Evolutionary conservation across 176 grass and related monocot species (phyloP), one percentile per base, ranked within the genome.

Genomic region (Cenchrus fungigraminus): DNA sequence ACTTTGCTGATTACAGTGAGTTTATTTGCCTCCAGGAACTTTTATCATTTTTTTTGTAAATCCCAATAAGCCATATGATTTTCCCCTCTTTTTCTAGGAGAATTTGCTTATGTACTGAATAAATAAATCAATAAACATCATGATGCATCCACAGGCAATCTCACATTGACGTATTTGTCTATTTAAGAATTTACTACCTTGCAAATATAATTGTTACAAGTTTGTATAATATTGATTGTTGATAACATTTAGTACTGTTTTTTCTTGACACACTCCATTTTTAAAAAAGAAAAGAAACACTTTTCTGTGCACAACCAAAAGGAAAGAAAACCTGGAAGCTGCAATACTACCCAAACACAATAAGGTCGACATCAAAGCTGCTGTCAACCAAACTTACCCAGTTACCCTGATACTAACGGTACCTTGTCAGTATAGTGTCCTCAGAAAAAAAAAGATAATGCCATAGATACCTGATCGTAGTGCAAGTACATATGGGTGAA

Each of bases 391-490:
- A 42, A 11, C 52, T 25, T 25, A 25, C 25, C 25, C 25, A 25
- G 25, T 43, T 43, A 5, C 29, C 49, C 11, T 55, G 47, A 68
- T 25, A 68, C 79, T 56, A 56, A 54, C 16, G 25, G 25, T 67
- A 75, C 29, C 15, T 19, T 65, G 87, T 69, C n/a, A 47, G 45
- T 47, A 47, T 1, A 47, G 34, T 25, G 17, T 65, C 40, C 8
- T 80, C 28, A 12, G 8, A 17, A 20, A 52, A 6, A 51, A 68
- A 66, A 40, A 10, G 22, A 17, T 14, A 72, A 74, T 43, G 37
- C 22, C n/a, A 77, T 86, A 52, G 56, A 84, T 85, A 98, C 95
- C 91, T 98, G 74, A 88, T 95, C 85, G 84, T 87, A 89, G 78
- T 88, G 92, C 78, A 87, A 86, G 75, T 91, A 98, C 75, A 95